phyloP scores from a whole-genome alignment of 2,329 filamentous ascomycete species.

The Thielaviopsis euricoi region DNA sequence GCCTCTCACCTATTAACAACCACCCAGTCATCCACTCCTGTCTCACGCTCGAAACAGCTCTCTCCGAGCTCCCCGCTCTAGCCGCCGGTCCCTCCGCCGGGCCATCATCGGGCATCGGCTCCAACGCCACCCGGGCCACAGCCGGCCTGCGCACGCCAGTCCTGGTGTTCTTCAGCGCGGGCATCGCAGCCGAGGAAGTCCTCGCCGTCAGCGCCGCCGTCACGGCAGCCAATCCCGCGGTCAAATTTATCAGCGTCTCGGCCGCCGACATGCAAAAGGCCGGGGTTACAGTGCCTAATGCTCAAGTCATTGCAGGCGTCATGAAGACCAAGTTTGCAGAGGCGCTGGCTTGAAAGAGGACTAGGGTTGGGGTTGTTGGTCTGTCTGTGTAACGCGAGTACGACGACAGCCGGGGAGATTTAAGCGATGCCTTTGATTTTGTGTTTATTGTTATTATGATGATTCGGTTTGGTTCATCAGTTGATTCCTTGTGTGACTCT shows the following conservation, averaged over 20 bases:
- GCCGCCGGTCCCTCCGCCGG: not conserved
- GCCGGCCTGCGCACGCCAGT: not conserved
- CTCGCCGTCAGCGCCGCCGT: slow-evolving; percentile 5
- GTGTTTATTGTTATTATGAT: no score
- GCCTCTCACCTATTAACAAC: not conserved
- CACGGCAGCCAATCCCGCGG: not conserved
- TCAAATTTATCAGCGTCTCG: slow-evolving; percentile 1
- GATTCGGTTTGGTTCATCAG: no score
- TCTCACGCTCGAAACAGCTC: not conserved
- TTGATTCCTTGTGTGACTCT: no score
- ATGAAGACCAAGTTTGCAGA: slow-evolving; percentile 10
- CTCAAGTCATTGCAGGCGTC: slow-evolving; percentile 6
- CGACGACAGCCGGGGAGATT: not conserved
- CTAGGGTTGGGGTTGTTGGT: not conserved
- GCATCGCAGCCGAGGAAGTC: not conserved
- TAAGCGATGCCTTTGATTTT: not conserved
- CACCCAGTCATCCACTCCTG: slow-evolving; percentile 8
- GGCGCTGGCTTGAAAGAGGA: not conserved
- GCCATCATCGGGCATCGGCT: slow-evolving; percentile 5
- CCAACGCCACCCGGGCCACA: slow-evolving; percentile 3
- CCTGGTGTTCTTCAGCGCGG: slow-evolving; percentile 2
- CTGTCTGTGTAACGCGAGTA: not conserved
- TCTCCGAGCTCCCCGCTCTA: slow-evolving; percentile 9
- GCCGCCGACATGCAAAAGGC: not conserved
- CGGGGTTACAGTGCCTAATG: not conserved